Base-by-base conservation (phyloP, 257 asterid genomes). In the Lithospermum erythrorhizon region DNA sequence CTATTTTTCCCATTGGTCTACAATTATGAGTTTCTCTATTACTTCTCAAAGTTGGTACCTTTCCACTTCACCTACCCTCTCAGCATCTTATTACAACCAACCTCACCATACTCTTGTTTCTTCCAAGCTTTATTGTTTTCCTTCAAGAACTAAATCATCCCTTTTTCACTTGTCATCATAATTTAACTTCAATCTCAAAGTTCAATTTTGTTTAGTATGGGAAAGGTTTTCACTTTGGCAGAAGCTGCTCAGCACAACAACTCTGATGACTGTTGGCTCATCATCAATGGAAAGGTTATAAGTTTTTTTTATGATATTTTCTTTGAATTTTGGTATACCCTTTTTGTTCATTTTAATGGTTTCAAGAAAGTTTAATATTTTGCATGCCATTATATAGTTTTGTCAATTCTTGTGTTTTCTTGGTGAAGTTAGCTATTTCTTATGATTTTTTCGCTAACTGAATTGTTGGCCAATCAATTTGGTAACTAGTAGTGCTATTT, bases 191-290 rank as follows among this genome's bases (percentile, higher is more conserved):
- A 4, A 3, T 7, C 22, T 52, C 0, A 3, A 6, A 7, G 24
- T 24, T 55, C 35, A 55, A 55, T 27, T 27, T 56, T 13, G 9
- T 17, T 24, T 17, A 35, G 6, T 19, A 65, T 65, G 70, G 70
- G 49, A 8, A 65, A 65, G 60, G 35, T 65, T 24, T 65, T 41
- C 61, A 65, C 58, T 58, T 49, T 65, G 52, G 35, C 63, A 9
- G 70, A 65, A 24, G 70, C 55, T 0, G 58, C 64, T 4, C 57
- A 37, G 21, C 70, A 65, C 64, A 65, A 65, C 70, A 58, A 24
- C 61, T 22, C 15, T n/a, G 58, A 65, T 18, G 70, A 65, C 29
- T 65, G 70, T 57, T 65, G 70, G 70, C 64, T 65, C 16, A 49
- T 65, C 19, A 65, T 65, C 24, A 21, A 27, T 65, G 70, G 59